phyloP scores from a whole-genome alignment of 2,329 filamentous ascomycete species.

The Spiromastix sp. region DNA sequence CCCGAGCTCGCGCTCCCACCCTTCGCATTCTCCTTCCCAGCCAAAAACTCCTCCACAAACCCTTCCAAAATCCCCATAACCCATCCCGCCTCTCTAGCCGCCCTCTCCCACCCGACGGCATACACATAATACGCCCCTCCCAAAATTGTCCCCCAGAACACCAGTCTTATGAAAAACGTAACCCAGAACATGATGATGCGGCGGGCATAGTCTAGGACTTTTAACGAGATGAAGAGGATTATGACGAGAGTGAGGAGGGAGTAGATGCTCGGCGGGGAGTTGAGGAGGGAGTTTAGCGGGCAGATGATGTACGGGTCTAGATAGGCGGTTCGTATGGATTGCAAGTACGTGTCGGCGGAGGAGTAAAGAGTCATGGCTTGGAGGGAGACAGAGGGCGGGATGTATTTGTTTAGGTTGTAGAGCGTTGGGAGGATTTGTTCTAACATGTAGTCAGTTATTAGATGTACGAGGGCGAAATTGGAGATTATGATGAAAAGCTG shows the following conservation, averaged over 20 bases:
- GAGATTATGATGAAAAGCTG: no score
- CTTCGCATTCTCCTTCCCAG: constrained; percentile 35
- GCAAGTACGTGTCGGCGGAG: constrained; percentile 13
- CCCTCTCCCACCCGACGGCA: constrained; percentile 23
- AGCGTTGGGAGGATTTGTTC: constrained; percentile 14
- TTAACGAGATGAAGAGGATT: constrained; percentile 52
- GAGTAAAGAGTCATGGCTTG: constrained; percentile 12
- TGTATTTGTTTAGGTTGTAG: constrained; percentile 9
- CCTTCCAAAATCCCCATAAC: constrained; percentile 56
- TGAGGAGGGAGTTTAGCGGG: constrained; percentile 26
- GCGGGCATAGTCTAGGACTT: constrained; percentile 58
- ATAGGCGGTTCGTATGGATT: constrained; percentile 21
- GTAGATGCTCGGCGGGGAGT: constrained; percentile 25
- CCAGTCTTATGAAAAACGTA: constrained; percentile 50
- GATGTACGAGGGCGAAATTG: neutral
- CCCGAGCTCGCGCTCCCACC: constrained; percentile 45
- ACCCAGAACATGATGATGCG: constrained; percentile 70
- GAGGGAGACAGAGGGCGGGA: constrained; percentile 12
- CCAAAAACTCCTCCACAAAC: constrained; percentile 48
- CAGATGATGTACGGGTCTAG: constrained; percentile 42
- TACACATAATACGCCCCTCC: constrained; percentile 48
- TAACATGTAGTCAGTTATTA: constrained; percentile 4
- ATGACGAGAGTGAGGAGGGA: constrained; percentile 42
- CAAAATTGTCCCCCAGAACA: constrained; percentile 54
- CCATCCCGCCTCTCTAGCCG: constrained; percentile 32